Evolutionary conservation across 495 filamentous ascomycete species (phyloP), one percentile per base, ranked within the genome.

Genomic region (Penicillium roqueforti): DNA sequence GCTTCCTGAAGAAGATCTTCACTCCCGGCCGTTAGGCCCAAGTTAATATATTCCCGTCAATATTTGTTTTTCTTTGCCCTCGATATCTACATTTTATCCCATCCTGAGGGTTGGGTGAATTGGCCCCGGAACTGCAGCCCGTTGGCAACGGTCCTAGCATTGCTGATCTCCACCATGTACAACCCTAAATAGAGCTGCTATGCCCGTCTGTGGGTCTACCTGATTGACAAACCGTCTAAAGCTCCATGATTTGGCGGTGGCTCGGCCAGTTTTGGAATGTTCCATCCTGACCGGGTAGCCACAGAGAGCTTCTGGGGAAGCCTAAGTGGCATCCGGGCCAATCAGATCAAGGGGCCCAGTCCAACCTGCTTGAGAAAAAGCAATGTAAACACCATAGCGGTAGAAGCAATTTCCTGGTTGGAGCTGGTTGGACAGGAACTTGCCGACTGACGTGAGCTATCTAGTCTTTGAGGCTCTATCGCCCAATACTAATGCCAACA

Each of bases 221-320:
- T 52, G 36, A 22, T 51, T 29, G 28, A 38, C 26, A 46, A 43
- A 53, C 37, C n/a, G 28, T 22, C 45, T 32, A 25, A 2, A 25
- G n/a, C 40, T 40, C 20, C 44, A 53, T 57, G 9, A 39, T 16
- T 39, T 32, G 52, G 31, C 40, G 31, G 53, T 58, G 48, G 55
- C 41, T 38, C 41, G 41, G 64, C 4, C 53, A 43, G 20, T 50
- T 65, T 67, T 43, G 47, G 18, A 65, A 62, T 64, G 61, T 57
- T 53, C 64, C 51, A 64, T 59, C 58, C 51, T 64, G 51, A 29
- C 36, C 64, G 64, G 64, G 40, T 58, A 62, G 45, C 52, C 37
- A 53, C 64, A 60, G 56, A 50, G 60, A 59, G 53, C 58, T 59
- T 55, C 37, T 38, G 49, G 42, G 53, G 40, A 51, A 55, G 49